Percentiles rank a stretch among this genome's conserved stretches.
These are phyloP conservation scores for Dendrostoma leiphaemia DNA, from an alignment of 2,329 filamentous ascomycete species.

Conservation along the genomic window DNA sequence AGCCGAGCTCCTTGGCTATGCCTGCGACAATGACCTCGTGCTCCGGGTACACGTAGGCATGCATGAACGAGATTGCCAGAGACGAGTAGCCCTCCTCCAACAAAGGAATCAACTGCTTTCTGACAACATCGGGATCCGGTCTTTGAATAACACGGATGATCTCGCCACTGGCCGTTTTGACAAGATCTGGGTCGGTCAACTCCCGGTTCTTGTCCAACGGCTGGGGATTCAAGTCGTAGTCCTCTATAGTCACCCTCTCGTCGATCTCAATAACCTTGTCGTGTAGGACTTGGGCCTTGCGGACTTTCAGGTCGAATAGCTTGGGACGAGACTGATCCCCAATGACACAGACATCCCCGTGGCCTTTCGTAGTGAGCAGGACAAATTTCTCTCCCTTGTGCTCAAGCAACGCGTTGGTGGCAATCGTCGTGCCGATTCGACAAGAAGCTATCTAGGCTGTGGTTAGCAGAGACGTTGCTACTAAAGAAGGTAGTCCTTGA, in stretches of 20 bases:
- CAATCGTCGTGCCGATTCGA: constrained; percentile 74
- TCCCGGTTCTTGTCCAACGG: constrained; percentile 44
- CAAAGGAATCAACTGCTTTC: constrained; percentile 55
- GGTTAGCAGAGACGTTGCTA: not conserved
- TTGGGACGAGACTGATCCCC: constrained; percentile 71
- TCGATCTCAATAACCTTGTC: constrained; percentile 67
- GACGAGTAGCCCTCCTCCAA: constrained; percentile 51
- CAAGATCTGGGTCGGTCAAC: constrained; percentile 41
- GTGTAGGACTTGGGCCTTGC: constrained; percentile 66
- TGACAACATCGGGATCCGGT: constrained; percentile 48
- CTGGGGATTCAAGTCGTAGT: constrained; percentile 65
- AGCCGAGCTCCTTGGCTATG: constrained; percentile 56
- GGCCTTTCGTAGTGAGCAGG: constrained; percentile 67
- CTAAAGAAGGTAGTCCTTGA: not conserved
- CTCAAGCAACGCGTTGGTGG: constrained; percentile 73
- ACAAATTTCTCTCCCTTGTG: constrained; percentile 70
- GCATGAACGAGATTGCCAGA: constrained; percentile 58
- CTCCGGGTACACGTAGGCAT: constrained; percentile 65
- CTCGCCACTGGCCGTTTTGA: constrained; percentile 63
- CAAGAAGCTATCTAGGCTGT: constrained; percentile 57
- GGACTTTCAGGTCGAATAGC: constrained; percentile 69
- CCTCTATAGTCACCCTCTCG: constrained; percentile 69
- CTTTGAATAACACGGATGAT: constrained; percentile 60
- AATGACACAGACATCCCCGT: constrained; percentile 70
- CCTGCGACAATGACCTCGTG: constrained; percentile 63